Percentiles rank a stretch among this genome's conserved stretches.
These are phyloP conservation scores for Colletotrichum cereale DNA, from an alignment of 2,329 filamentous ascomycete species.

Conservation along the genomic window DNA sequence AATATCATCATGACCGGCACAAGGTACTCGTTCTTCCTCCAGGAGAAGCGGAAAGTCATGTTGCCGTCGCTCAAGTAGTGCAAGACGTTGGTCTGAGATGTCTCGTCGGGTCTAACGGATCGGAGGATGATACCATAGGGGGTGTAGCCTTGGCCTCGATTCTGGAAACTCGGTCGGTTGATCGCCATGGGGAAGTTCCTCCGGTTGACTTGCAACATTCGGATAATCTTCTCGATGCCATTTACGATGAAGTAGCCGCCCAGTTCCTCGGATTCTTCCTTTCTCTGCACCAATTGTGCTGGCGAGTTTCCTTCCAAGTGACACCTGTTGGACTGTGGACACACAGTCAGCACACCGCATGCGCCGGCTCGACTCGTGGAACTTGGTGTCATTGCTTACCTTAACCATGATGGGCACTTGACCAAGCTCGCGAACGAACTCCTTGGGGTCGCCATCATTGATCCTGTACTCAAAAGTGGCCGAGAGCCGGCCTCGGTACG, in stretches of 20 bases:
- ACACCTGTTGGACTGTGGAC: conserved; percentile 82
- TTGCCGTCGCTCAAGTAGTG: conserved; percentile 97
- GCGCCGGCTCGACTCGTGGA: not conserved
- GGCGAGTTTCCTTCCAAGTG: conserved; percentile 90
- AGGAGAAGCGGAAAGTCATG: conserved; percentile 96
- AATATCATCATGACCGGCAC: conserved; percentile 96
- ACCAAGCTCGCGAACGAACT: conserved; percentile 87
- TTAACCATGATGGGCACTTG: conserved; percentile 94
- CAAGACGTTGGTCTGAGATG: conserved; percentile 95
- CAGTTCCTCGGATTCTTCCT: conserved; percentile 96
- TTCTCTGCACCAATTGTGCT: conserved; percentile 82
- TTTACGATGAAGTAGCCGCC: conserved; percentile 99
- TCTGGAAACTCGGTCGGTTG: conserved; percentile 88
- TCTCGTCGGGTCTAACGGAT: conserved; percentile 96
- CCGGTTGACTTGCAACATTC: conserved; percentile 89
- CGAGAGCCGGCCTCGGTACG: conserved; percentile 88
- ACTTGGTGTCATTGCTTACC: conserved; percentile 61
- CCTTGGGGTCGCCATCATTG: conserved; percentile 87
- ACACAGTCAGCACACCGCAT: conserved; percentile 44
- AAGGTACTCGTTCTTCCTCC: conserved; percentile 97
- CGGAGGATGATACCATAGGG: conserved; percentile 91
- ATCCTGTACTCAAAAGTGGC: conserved; percentile 87
- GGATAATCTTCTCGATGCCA: conserved; percentile 96
- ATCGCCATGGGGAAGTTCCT: conserved; percentile 97
- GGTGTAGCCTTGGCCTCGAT: conserved; percentile 88